These are phyloP conservation scores for Neurospora sp. DNA, from an alignment of 495 filamentous ascomycete species.

Conservation along the genomic window DNA sequence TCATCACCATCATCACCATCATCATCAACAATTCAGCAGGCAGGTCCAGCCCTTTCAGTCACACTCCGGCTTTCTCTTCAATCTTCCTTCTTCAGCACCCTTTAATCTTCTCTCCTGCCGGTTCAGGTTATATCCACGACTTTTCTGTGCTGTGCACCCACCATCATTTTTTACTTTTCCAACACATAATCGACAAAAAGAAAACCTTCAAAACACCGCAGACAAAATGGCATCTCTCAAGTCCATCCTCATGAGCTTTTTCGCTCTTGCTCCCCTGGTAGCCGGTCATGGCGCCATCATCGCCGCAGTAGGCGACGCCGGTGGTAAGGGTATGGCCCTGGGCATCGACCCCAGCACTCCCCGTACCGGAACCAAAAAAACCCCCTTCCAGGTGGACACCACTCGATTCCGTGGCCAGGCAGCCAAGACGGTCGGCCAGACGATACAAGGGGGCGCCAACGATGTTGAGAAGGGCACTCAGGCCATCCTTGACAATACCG, in stretches of 20 bases:
- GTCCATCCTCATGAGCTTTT: conserved; percentile 13
- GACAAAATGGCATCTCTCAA: conserved; percentile 24
- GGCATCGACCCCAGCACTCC: conserved; percentile 40
- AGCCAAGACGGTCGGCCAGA: conserved; percentile 36
- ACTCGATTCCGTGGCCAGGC: conserved; percentile 38
- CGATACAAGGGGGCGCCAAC: conserved; percentile 33
- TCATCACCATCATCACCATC: background rate
- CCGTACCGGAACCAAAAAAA: conserved; percentile 36
- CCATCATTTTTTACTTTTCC: background rate
- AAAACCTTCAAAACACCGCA: background rate
- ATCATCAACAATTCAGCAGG: background rate
- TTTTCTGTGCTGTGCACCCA: background rate
- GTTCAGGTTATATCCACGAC: conserved; percentile 1
- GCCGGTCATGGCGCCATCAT: conserved; percentile 42
- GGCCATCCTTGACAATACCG: conserved; percentile 36
- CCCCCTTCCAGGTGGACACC: conserved; percentile 44
- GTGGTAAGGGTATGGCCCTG: conserved; percentile 37
- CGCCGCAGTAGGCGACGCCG: conserved; percentile 35
- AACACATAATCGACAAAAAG: background rate
- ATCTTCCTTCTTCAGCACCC: background rate
- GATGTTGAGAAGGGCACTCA: conserved; percentile 36
- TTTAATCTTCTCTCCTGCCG: conserved; percentile 16
- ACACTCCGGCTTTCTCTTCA: background rate
- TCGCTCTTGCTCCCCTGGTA: conserved; percentile 26
- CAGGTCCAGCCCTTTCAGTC: background rate